Percentiles rank a stretch among this genome's conserved stretches.
phyloP scores from a whole-genome alignment of 257 asterid species.

The Solanum pinnatisectum region DNA sequence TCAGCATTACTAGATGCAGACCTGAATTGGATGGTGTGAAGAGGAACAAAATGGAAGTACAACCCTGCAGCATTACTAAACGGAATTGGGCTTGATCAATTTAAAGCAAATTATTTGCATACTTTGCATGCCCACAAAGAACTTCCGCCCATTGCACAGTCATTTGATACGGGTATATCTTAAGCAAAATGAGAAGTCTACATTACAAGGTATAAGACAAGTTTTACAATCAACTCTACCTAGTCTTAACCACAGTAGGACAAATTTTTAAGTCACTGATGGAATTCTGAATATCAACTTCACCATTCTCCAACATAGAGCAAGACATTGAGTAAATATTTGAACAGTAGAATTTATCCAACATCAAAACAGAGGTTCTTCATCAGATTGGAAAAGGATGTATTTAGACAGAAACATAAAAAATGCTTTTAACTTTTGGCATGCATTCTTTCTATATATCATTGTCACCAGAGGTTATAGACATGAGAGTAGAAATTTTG shows the following conservation, averaged over 20 bases:
- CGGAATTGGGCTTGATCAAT: neutral
- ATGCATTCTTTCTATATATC: neutral
- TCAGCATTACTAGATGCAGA: neutral
- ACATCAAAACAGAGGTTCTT: neutral
- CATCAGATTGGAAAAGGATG: neutral
- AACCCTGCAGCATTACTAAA: neutral
- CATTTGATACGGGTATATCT: neutral
- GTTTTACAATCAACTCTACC: neutral
- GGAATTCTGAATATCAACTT: neutral
- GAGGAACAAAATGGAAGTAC: neutral
- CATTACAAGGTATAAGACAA: neutral
- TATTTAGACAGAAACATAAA: neutral
- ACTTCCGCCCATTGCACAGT: neutral
- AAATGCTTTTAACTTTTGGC: neutral
- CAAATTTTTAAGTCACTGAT: neutral
- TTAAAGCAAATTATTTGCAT: neutral
- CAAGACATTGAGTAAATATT: neutral
- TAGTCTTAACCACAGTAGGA: neutral
- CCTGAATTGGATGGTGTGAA: neutral
- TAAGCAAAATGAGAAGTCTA: neutral
- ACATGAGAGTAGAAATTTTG: neutral
- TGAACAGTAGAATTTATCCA: neutral
- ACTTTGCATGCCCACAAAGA: neutral
- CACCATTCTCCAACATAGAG: neutral
- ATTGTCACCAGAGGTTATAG: neutral